Evolutionary conservation across 768 basidiomycete genomes (phyloP).

Genomic region (Gymnopilus junonius): DNA sequence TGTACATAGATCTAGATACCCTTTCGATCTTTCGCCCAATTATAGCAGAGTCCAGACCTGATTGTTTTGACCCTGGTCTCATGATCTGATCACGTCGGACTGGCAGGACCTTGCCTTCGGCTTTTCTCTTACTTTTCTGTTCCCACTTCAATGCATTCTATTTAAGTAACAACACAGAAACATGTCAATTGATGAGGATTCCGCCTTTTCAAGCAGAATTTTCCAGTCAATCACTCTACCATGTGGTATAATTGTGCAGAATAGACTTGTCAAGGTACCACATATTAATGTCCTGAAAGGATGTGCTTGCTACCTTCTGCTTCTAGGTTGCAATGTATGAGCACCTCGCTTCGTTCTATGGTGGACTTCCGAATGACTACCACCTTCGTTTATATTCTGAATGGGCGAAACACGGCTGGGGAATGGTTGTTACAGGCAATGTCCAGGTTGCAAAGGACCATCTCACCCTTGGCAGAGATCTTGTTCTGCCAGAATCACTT

Average conservation of each 20-base stretch:
- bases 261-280: constrained; percentile 61
- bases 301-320: background rate
- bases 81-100: too few species aligned
- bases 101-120: too few species aligned
- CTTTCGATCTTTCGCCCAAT: too few species aligned
- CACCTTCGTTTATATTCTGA: constrained; percentile 70
- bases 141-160: too few species aligned
- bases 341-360: constrained; percentile 65
- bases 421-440: constrained; percentile 89
- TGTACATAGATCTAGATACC: too few species aligned
- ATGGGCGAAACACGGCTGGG: constrained; percentile 84
- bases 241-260: constrained; percentile 45
- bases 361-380: constrained; percentile 71
- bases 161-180: background rate
- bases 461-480: constrained; percentile 73
- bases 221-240: constrained; percentile 35
- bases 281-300: background rate
- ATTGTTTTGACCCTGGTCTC: too few species aligned
- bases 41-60: too few species aligned
- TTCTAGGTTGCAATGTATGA: constrained; percentile 89
- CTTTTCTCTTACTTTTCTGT: too few species aligned
- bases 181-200: background rate
- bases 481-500: constrained; percentile 51
- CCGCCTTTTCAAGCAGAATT: background rate
- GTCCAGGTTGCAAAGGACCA: constrained; percentile 69